A percentile compares a stretch with the other conserved stretches of the same genome.
phyloP scores from a whole-genome alignment of 2,329 filamentous ascomycete genomes.

The Pyricularia sp. region DNA sequence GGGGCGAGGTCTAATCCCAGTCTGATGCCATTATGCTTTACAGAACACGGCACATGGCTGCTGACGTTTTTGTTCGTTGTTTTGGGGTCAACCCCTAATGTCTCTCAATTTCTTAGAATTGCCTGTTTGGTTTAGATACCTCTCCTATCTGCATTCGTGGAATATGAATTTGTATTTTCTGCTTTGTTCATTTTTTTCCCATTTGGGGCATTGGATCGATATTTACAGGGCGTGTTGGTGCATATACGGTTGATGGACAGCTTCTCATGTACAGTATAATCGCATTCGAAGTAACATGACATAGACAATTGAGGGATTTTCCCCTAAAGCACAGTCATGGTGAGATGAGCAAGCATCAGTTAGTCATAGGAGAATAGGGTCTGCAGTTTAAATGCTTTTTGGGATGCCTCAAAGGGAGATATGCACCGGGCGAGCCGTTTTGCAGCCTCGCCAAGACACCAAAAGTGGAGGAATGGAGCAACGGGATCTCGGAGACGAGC shows the following conservation, averaged over 20 bases:
- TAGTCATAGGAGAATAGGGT: not conserved
- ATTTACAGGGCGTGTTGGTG: not conserved
- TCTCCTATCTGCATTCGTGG: not conserved
- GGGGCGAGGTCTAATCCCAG: conserved; percentile 54
- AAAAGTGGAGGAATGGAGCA: not conserved
- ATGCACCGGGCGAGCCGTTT: not conserved
- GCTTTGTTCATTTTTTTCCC: not conserved
- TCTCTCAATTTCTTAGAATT: not conserved
- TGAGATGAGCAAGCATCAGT: not conserved
- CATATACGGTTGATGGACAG: not conserved
- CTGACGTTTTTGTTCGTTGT: not conserved
- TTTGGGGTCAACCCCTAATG: not conserved
- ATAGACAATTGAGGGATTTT: not conserved
- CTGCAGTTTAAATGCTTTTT: not conserved
- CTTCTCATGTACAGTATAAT: not conserved
- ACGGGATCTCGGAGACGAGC: not conserved
- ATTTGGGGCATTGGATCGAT: not conserved
- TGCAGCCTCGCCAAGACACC: not conserved
- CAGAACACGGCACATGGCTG: not conserved
- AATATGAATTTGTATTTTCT: not conserved
- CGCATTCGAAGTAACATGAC: not conserved
- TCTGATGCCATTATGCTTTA: not conserved
- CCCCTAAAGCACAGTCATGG: not conserved
- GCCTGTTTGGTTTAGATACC: not conserved
- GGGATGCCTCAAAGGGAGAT: not conserved